Evolutionary conservation across 1,284 basidiomycete species (phyloP).

Genomic region (Trametes sp.): DNA sequence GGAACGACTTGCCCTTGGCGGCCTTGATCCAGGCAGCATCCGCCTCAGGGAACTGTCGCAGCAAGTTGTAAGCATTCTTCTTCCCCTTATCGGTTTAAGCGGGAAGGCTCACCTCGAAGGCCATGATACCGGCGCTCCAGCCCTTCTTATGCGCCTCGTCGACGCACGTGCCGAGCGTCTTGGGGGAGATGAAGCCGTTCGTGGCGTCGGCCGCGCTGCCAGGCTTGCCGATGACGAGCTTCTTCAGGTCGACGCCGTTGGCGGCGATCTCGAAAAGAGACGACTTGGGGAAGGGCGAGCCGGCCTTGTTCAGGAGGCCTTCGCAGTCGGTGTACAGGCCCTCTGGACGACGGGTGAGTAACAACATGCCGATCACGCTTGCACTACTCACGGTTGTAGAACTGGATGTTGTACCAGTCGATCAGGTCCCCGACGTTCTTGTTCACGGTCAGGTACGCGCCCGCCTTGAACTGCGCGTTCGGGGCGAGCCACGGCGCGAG

Average conservation of each 20-base stretch:
- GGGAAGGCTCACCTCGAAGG: conserved; percentile 15
- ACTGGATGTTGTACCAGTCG: conserved; percentile 60
- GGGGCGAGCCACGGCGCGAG: conserved; percentile 66
- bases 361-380: neutral
- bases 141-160: conserved; percentile 58
- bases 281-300: conserved; percentile 54
- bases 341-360: conserved; percentile 45
- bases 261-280: conserved; percentile 68
- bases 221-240: conserved; percentile 70
- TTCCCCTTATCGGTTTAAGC: neutral
- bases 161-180: conserved; percentile 61
- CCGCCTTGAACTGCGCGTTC: conserved; percentile 54
- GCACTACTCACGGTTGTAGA: conserved; percentile 65
- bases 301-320: conserved; percentile 59
- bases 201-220: conserved; percentile 54
- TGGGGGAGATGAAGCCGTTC: conserved; percentile 60
- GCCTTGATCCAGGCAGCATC: conserved; percentile 21
- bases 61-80: conserved; percentile 41
- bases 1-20: conserved; percentile 17
- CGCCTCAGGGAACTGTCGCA: conserved; percentile 29
- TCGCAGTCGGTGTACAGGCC: conserved; percentile 63
- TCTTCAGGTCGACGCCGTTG: conserved; percentile 56
- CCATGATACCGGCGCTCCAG: conserved; percentile 53
- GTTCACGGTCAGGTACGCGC: conserved; percentile 66
- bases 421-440: conserved; percentile 56